These are phyloP conservation scores for Gleditsia sinensis DNA, from an alignment of 306 rosid species.

Conservation along the genomic window DNA sequence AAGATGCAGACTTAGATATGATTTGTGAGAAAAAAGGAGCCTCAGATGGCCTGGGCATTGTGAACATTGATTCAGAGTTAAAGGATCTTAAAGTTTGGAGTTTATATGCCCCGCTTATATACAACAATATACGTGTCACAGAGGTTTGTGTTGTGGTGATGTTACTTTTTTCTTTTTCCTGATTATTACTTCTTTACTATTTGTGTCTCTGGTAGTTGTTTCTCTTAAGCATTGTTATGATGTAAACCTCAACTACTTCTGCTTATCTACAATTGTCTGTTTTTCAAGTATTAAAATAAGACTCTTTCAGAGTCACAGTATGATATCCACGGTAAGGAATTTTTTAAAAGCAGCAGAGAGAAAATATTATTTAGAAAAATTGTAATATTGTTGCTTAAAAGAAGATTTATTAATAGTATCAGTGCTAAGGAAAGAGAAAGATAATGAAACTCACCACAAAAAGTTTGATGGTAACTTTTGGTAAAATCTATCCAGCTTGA, in stretches of 20 bases:
- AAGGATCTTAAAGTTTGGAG: constrained; percentile 74
- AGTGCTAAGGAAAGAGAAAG: constrained; percentile 16
- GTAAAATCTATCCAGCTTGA: constrained; percentile 54
- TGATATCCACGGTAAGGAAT: no score
- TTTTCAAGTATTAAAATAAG: constrained; percentile 2
- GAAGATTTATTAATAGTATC: no score
- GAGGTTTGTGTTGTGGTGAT: constrained; percentile 68
- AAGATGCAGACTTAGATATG: constrained; percentile 53
- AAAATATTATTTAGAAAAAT: no score
- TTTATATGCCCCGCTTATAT: constrained; percentile 72
- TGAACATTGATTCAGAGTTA: constrained; percentile 59
- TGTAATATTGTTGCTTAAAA: no score
- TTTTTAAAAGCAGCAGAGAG: not conserved
- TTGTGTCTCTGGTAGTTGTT: no score
- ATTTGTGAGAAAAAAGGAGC: constrained; percentile 45
- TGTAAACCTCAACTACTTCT: constrained; percentile 19
- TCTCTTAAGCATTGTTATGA: constrained; percentile 9
- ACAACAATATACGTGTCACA: constrained; percentile 51
- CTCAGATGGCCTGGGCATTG: constrained; percentile 41
- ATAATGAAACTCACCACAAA: not conserved
- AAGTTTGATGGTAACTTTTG: constrained; percentile 23
- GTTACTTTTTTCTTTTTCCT: not conserved
- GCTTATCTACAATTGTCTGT: constrained; percentile 19
- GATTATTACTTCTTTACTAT: not conserved
- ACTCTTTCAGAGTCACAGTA: constrained; percentile 8